These are phyloP conservation scores for Sclerotiophoma versabilis DNA, from an alignment of 2,329 filamentous ascomycete genomes.

Conservation along the genomic window DNA sequence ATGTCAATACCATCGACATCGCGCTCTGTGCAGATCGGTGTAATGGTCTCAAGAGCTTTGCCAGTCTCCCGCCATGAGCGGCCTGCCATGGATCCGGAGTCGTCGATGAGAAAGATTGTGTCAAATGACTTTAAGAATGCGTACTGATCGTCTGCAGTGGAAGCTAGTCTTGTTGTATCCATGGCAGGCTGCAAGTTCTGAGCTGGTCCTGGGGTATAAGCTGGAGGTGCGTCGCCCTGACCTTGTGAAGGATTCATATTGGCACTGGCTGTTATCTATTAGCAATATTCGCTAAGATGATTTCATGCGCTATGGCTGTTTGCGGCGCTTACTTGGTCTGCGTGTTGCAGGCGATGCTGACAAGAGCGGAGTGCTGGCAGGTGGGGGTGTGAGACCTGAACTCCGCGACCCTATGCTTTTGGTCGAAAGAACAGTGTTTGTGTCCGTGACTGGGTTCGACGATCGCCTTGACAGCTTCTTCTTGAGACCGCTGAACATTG, in stretches of 20 bases:
- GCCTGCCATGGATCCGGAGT: constrained; percentile 86
- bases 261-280: constrained; percentile 31
- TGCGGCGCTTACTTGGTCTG: constrained; percentile 45
- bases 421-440: neutral
- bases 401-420: constrained; percentile 18
- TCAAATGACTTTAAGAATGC: constrained; percentile 82
- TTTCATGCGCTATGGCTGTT: neutral
- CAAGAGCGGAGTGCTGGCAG: constrained; percentile 27
- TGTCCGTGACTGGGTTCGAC: constrained; percentile 22
- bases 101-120: constrained; percentile 89
- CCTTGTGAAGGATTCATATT: constrained; percentile 38
- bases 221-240: constrained; percentile 51
- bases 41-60: constrained; percentile 73
- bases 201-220: constrained; percentile 47
- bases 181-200: constrained; percentile 15
- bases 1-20: constrained; percentile 89
- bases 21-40: constrained; percentile 79
- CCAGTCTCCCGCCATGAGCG: constrained; percentile 77
- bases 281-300: neutral
- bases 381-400: constrained; percentile 26
- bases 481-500: constrained; percentile 35
- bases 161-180: neutral
- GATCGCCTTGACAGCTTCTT: constrained; percentile 31
- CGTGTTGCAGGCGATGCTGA: constrained; percentile 44
- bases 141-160: constrained; percentile 68